A percentile compares a stretch with the other conserved stretches of the same genome.
Conservation (phyloP, 495 filamentous ascomycete species). For the Physcia stellaris region DNA sequence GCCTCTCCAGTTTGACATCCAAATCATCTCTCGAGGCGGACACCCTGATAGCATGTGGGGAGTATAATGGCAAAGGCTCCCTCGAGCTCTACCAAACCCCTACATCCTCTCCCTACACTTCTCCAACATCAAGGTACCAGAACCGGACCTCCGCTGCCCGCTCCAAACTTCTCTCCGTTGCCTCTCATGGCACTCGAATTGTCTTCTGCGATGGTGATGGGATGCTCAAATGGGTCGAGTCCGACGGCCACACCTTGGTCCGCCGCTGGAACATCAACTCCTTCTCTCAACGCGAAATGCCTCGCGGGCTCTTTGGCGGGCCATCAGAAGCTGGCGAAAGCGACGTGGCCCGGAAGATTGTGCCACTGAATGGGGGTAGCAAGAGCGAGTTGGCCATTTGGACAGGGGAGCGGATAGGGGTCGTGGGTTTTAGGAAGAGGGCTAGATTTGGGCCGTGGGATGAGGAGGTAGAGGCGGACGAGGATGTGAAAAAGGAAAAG, state of each 20-base stretch:
- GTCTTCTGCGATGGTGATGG: conserved; percentile 78
- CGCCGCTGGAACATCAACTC: conserved; percentile 59
- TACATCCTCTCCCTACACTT: conserved; percentile 6
- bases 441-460: conserved; percentile 32
- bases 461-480: conserved; percentile 24
- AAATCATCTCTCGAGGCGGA: conserved; percentile 54
- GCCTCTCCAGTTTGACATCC: conserved; percentile 62
- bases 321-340: conserved; percentile 34
- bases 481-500: conserved; percentile 32
- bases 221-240: conserved; percentile 81
- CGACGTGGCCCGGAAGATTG: conserved; percentile 61
- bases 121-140: conserved; percentile 28
- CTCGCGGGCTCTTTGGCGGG: too few species aligned
- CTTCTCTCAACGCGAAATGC: background rate
- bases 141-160: conserved; percentile 76
- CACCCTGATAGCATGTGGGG: conserved; percentile 72
- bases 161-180: conserved; percentile 72
- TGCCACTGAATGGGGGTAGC: conserved; percentile 36
- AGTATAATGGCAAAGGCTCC: conserved; percentile 86
- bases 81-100: conserved; percentile 71
- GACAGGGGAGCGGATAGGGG: conserved; percentile 68
- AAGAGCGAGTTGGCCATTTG: conserved; percentile 60
- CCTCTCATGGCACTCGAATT: conserved; percentile 70
- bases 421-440: conserved; percentile 40
- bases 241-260: conserved; percentile 71